Conservation (phyloP, 768 basidiomycete species). For the Termitomyces eurrhizus region DNA sequence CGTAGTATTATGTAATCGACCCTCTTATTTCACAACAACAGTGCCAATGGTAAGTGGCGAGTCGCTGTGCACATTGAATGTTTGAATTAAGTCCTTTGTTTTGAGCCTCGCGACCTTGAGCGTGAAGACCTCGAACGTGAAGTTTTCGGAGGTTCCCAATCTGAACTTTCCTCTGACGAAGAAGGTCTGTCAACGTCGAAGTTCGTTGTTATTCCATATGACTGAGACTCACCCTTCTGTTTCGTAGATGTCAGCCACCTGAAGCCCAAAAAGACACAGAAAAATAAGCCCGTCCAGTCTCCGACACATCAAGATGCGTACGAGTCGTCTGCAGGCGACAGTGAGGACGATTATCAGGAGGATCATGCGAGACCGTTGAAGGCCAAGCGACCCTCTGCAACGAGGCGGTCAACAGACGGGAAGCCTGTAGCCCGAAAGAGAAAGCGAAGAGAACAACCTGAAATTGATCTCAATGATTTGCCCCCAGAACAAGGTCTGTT, state of each 20-base stretch:
- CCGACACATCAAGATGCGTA: slow-evolving; percentile 51
- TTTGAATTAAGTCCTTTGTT: background rate
- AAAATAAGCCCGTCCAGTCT: slow-evolving; percentile 25
- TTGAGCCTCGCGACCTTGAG: slow-evolving; percentile 37
- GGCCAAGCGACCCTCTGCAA: slow-evolving; percentile 27
- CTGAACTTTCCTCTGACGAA: slow-evolving; percentile 77
- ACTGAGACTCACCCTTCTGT: background rate
- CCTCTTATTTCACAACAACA: background rate
- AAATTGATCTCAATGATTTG: slow-evolving; percentile 63
- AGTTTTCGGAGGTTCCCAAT: slow-evolving; percentile 81
- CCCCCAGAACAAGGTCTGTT: slow-evolving; percentile 76
- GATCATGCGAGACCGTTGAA: slow-evolving; percentile 22
- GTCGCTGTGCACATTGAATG: background rate
- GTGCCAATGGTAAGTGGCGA: slow-evolving; percentile 1
- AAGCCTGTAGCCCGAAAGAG: slow-evolving; percentile 40
- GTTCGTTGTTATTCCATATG: background rate
- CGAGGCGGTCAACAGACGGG: slow-evolving; percentile 23
- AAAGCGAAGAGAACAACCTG: slow-evolving; percentile 57
- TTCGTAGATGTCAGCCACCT: slow-evolving; percentile 38
- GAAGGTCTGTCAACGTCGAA: slow-evolving; percentile 39
- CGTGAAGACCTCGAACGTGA: slow-evolving; percentile 57
- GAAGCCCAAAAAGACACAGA: slow-evolving; percentile 34
- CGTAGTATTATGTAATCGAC: slow-evolving; percentile 7
- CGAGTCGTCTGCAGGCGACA: slow-evolving; percentile 40
- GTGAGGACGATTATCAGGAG: slow-evolving; percentile 49